phyloP scores from a whole-genome alignment of 176 grass and related monocot species.

The Leersia perrieri region DNA sequence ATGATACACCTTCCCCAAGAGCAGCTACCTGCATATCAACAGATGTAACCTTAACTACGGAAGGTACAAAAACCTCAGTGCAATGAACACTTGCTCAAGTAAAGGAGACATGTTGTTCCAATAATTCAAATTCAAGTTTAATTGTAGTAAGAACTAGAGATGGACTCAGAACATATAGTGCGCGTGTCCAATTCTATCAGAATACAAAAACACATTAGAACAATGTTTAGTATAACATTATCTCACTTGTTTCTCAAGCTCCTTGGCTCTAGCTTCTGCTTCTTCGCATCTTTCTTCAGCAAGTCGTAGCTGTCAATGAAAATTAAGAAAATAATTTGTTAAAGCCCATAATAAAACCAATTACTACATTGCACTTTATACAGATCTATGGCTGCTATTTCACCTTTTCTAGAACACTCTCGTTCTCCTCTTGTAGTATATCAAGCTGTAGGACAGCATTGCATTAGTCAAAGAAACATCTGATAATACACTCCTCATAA shows the following conservation, averaged over 20 bases:
- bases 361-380: neutral
- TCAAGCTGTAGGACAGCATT: conserved; percentile 75
- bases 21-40: conserved; percentile 81
- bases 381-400: conserved; percentile 17
- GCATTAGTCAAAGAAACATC: conserved; percentile 37
- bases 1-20: conserved; percentile 95
- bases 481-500: conserved; percentile 28
- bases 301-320: conserved; percentile 72
- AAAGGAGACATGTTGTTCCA: neutral
- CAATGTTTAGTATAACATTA: neutral
- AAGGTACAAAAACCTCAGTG: neutral
- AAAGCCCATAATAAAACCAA: conserved; percentile 3
- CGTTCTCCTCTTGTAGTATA: conserved; percentile 99
- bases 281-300: conserved; percentile 91
- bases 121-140: conserved; percentile 15
- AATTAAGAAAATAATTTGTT: conserved; percentile 27
- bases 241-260: conserved; percentile 94
- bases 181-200: conserved; percentile 22
- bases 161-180: neutral
- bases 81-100: neutral
- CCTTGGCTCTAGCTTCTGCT: conserved; percentile 88
- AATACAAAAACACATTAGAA: neutral
- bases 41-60: conserved; percentile 20
- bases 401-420: conserved; percentile 92
- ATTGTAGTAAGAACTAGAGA: neutral